These are phyloP conservation scores for Saccharomycopsis hybrid DNA, from an alignment of 1,139 yeast genomes.

Conservation along the genomic window DNA sequence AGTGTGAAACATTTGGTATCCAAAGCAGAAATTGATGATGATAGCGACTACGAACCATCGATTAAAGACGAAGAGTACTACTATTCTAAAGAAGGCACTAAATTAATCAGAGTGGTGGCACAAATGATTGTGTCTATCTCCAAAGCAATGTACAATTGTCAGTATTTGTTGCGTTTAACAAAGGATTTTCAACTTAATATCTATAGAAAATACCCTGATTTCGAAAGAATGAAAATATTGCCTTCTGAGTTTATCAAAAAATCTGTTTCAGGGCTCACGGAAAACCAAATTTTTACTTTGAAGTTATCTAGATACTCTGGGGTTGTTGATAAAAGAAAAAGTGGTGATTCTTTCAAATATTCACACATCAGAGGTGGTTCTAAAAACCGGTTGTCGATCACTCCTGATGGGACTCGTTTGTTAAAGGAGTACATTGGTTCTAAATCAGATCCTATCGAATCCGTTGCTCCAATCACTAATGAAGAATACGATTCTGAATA, in stretches of 20 bases:
- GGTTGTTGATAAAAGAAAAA: not conserved
- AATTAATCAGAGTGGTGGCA: conserved; percentile 53
- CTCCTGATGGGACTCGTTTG: conserved; percentile 15
- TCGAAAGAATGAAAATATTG: conserved; percentile 48
- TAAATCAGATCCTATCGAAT: conserved; percentile 6
- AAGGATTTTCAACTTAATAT: conserved; percentile 69
- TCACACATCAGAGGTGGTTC: conserved; percentile 16
- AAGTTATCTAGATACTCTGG: not conserved
- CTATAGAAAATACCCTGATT: conserved; percentile 70
- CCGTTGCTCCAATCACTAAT: conserved; percentile 13
- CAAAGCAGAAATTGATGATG: conserved; percentile 33
- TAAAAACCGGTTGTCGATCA: conserved; percentile 6
- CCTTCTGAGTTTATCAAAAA: conserved; percentile 55
- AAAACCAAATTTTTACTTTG: conserved; percentile 23
- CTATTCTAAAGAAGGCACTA: conserved; percentile 63
- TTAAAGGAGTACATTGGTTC: conserved; percentile 10
- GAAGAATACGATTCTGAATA: conserved; percentile 21
- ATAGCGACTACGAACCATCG: conserved; percentile 33
- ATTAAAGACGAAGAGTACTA: conserved; percentile 34
- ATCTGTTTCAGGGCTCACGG: conserved; percentile 58
- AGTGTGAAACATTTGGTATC: conserved; percentile 59
- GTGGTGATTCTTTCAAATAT: conserved; percentile 15
- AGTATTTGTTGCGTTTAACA: conserved; percentile 44
- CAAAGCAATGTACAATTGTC: conserved; percentile 41
- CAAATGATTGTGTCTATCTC: conserved; percentile 57